Evolutionary conservation across 345 rosid genomes (phyloP).

Genomic region (Corchorus capsularis): DNA sequence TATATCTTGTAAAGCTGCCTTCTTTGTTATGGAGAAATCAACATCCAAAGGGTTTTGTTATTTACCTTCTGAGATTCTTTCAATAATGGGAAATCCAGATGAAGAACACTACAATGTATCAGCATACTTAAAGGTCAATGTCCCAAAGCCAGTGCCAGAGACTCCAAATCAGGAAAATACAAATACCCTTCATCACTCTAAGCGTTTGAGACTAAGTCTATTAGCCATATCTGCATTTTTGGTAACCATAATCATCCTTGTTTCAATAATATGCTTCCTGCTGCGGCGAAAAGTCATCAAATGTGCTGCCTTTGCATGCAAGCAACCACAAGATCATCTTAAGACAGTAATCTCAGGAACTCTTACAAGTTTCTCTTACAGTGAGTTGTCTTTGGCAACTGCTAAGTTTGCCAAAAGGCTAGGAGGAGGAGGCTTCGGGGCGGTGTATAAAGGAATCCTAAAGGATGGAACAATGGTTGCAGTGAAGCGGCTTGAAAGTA

Average conservation of each 20-base stretch:
- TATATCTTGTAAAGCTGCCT: background rate
- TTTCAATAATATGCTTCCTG: background rate
- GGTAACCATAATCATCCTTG: background rate
- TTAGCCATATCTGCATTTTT: background rate
- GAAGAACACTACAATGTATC: background rate
- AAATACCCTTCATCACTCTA: background rate
- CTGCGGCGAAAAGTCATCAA: constrained; percentile 10
- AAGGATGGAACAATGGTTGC: background rate
- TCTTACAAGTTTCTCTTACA: background rate
- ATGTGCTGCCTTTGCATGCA: background rate
- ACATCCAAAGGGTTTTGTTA: background rate
- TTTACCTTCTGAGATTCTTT: background rate
- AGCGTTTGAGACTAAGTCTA: background rate
- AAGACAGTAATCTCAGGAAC: background rate
- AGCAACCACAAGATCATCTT: background rate
- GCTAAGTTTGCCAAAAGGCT: background rate
- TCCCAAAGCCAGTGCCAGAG: background rate
- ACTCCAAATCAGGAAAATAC: background rate
- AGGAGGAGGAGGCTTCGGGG: background rate
- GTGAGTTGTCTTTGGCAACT: background rate
- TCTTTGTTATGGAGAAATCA: background rate
- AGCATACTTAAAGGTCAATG: background rate
- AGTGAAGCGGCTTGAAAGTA: constrained; percentile 3
- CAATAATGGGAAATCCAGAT: background rate
- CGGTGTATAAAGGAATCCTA: background rate